Conservation (phyloP, 345 rosid genomes). For the Hirschfeldia incana region DNA sequence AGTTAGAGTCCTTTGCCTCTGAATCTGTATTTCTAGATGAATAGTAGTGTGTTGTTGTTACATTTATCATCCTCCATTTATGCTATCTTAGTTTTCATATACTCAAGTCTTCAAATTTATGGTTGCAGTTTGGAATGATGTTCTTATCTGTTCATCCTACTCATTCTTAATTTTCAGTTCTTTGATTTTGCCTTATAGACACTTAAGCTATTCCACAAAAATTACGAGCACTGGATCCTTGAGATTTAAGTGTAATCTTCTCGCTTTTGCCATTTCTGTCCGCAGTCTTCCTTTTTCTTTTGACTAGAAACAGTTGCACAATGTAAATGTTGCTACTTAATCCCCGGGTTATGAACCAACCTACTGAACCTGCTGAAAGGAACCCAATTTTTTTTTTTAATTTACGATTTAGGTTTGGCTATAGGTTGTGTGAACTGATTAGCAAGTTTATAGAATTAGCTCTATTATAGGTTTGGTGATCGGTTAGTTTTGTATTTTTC, state of each 20-base stretch:
- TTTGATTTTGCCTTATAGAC: not conserved
- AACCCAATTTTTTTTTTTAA: not conserved
- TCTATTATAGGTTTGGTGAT: not conserved
- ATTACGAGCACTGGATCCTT: no score
- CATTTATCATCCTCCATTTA: constrained; percentile 15
- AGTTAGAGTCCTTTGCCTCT: constrained; percentile 57
- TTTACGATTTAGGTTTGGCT: not conserved
- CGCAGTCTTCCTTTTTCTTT: not conserved
- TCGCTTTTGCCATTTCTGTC: not conserved
- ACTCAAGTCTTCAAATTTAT: constrained; percentile 15
- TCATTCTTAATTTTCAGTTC: not conserved
- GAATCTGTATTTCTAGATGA: constrained; percentile 50
- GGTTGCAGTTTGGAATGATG: constrained; percentile 25
- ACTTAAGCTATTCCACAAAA: no score
- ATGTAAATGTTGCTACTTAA: not conserved
- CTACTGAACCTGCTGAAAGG: not conserved
- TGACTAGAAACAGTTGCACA: not conserved
- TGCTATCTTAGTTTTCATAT: constrained; percentile 28
- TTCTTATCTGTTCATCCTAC: not conserved
- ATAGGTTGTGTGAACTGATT: not conserved
- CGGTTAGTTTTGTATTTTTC: not conserved
- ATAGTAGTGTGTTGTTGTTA: constrained; percentile 23
- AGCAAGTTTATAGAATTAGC: not conserved
- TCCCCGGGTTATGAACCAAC: not conserved
- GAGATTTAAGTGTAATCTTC: not conserved